A percentile compares a stretch with the other conserved stretches of the same genome.
These are phyloP conservation scores for Isochrysis galbana DNA, from an alignment of 78 protist genomes.

Conservation along the genomic window DNA sequence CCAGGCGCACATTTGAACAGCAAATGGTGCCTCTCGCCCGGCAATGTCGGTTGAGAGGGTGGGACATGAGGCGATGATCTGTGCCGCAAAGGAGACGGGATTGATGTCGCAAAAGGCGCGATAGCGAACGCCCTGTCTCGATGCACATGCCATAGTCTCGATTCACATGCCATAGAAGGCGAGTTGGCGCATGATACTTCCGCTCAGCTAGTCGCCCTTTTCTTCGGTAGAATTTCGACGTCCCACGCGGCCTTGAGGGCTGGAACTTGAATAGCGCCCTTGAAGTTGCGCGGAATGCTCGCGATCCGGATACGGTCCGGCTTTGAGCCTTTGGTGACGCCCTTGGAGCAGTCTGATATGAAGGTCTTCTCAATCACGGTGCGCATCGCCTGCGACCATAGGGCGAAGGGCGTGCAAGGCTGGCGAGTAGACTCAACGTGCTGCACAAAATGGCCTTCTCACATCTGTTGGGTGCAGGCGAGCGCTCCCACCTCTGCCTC, in stretches of 20 bases:
- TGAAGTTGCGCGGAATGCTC: slow-evolving; percentile 7
- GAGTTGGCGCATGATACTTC: not conserved
- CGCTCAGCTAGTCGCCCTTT: too few relatives aligned
- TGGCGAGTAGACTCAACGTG: too few relatives aligned
- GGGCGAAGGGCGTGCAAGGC: not conserved
- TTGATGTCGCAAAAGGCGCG: not conserved
- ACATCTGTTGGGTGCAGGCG: too few relatives aligned
- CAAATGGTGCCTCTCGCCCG: too few relatives aligned
- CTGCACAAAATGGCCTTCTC: too few relatives aligned
- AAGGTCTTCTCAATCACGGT: not conserved
- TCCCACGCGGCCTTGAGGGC: not conserved
- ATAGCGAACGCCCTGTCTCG: not conserved
- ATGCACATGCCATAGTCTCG: not conserved
- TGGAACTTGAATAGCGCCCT: not conserved
- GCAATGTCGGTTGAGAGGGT: too few relatives aligned
- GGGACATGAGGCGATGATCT: not conserved
- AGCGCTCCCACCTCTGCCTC: not conserved
- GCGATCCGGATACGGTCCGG: not conserved
- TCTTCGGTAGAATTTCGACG: too few relatives aligned
- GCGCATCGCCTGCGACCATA: not conserved
- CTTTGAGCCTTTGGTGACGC: not conserved
- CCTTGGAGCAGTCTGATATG: not conserved
- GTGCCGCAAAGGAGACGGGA: not conserved
- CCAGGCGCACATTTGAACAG: too few relatives aligned
- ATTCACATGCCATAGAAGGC: not conserved